Evolutionary conservation across 2,329 filamentous ascomycete species (phyloP).

Genomic region (Exophiala calicioides): DNA sequence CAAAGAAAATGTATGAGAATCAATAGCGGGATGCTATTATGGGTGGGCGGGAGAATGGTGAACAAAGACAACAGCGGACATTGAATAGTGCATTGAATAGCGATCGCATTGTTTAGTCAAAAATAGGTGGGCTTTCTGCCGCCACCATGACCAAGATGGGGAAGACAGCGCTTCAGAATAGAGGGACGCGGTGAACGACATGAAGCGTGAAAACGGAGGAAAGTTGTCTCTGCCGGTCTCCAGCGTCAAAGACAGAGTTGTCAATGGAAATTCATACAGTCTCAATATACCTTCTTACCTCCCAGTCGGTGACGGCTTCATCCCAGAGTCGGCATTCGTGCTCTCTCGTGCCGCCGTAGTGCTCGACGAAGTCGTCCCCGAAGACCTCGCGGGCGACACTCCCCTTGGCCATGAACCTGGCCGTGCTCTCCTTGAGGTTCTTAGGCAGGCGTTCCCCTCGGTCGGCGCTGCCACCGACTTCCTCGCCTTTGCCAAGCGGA

Average conservation of each 20-base stretch:
- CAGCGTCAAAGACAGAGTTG: too few species aligned
- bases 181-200: too few species aligned
- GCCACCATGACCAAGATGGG: too few species aligned
- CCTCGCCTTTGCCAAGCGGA: constrained; percentile 80
- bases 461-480: constrained; percentile 72
- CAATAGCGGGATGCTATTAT: too few species aligned
- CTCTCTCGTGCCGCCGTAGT: constrained; percentile 87
- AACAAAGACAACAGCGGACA: constrained; percentile 2
- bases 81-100: neutral
- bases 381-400: constrained; percentile 93
- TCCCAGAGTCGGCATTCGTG: constrained; percentile 92
- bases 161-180: too few species aligned
- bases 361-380: constrained; percentile 92
- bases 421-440: constrained; percentile 79
- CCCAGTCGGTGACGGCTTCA: constrained; percentile 97
- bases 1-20: neutral
- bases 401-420: constrained; percentile 70
- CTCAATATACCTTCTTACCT: constrained; percentile 47
- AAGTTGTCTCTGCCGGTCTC: neutral
- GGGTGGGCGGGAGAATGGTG: too few species aligned
- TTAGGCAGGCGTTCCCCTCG: constrained; percentile 78
- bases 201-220: neutral
- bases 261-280: constrained; percentile 27
- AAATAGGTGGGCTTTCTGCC: too few species aligned
- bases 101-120: too few species aligned